Percentiles rank a stretch among this genome's conserved stretches.
Evolutionary conservation across 495 filamentous ascomycete species (phyloP).

Genomic region (Talaromyces stipitatus): DNA sequence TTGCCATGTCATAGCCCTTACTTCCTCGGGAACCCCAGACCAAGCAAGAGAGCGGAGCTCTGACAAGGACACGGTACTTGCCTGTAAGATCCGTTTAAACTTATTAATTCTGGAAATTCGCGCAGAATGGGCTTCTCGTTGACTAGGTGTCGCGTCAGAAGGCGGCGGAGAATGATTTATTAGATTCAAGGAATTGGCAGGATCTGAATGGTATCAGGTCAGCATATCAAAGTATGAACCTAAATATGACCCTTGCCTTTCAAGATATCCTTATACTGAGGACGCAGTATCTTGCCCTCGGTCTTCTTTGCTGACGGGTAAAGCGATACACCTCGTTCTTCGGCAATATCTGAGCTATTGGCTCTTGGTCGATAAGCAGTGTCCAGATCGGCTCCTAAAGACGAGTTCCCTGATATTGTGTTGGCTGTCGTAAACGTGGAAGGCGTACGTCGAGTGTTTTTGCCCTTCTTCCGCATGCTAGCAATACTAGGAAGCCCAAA

Average conservation of each 20-base stretch:
- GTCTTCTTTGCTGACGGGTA: constrained; percentile 83
- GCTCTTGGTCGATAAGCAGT: constrained; percentile 43
- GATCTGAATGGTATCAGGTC: constrained; percentile 47
- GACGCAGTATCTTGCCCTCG: constrained; percentile 90
- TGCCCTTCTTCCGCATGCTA: constrained; percentile 68
- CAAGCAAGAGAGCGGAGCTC: constrained; percentile 82
- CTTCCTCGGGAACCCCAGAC: constrained; percentile 90
- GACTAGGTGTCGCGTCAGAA: constrained; percentile 68
- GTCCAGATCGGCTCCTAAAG: constrained; percentile 19
- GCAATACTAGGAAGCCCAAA: constrained; percentile 88
- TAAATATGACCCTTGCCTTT: constrained; percentile 41
- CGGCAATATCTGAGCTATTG: constrained; percentile 84
- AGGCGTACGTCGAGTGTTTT: constrained; percentile 27
- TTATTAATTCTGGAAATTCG: constrained; percentile 95
- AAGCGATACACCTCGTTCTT: constrained; percentile 75
- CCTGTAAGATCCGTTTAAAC: constrained; percentile 91
- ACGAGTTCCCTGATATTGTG: constrained; percentile 34
- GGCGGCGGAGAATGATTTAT: constrained; percentile 79
- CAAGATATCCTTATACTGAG: constrained; percentile 95
- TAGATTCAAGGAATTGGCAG: constrained; percentile 89
- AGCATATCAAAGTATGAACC: constrained; percentile 1
- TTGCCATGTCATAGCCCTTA: constrained; percentile 98
- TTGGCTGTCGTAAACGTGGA: constrained; percentile 30
- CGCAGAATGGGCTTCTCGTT: constrained; percentile 78
- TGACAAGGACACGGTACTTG: constrained; percentile 74